Percentiles rank a stretch among this genome's conserved stretches.
These are phyloP conservation scores for Canavalia ensiformis DNA, from an alignment of 306 rosid species.

Conservation along the genomic window DNA sequence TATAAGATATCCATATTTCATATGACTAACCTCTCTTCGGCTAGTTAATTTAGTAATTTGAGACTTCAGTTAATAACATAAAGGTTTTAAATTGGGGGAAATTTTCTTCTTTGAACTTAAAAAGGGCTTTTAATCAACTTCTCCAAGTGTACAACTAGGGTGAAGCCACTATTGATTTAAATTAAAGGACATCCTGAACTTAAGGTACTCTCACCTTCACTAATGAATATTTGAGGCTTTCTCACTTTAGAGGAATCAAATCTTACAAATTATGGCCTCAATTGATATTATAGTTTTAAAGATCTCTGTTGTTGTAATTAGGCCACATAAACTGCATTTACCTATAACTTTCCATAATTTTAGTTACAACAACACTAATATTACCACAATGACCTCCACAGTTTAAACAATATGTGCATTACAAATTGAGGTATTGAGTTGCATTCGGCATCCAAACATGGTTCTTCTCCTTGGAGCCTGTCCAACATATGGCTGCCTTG, in stretches of 20 bases:
- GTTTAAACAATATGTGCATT: slow-evolving; percentile 19
- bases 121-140: neutral
- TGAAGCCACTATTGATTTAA: neutral
- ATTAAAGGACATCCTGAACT: neutral
- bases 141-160: neutral
- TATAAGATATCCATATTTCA: neutral
- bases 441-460: slow-evolving; percentile 65
- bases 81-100: neutral
- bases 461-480: slow-evolving; percentile 62
- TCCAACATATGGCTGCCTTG: slow-evolving; percentile 43
- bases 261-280: neutral
- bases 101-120: neutral
- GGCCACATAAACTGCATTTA: neutral
- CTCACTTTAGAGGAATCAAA: neutral
- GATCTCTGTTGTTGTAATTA: neutral
- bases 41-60: neutral
- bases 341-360: neutral
- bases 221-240: neutral
- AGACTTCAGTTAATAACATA: neutral
- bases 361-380: neutral
- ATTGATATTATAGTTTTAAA: neutral
- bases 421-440: slow-evolving; percentile 57
- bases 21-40: neutral
- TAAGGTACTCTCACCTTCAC: neutral
- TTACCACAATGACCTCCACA: neutral